phyloP scores from a whole-genome alignment of 768 basidiomycete genomes.

The Tricholoma flavovirens region DNA sequence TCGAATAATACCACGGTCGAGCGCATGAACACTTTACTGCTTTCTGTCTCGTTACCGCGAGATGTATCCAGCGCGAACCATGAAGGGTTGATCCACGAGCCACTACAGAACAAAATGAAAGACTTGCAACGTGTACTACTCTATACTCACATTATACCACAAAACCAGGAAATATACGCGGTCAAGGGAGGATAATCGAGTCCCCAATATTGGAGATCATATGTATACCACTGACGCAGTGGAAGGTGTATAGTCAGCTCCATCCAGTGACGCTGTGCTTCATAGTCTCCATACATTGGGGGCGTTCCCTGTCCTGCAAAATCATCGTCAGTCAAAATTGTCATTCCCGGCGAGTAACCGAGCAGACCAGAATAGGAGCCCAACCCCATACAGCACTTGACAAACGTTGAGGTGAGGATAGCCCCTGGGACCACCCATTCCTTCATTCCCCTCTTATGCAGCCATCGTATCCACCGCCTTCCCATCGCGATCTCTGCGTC shows the following conservation, averaged over 20 bases:
- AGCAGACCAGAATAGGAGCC: slow-evolving; percentile 78
- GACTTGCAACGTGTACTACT: neutral
- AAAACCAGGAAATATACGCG: slow-evolving; percentile 83
- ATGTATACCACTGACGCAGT: slow-evolving; percentile 74
- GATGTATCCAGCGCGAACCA: slow-evolving; percentile 74
- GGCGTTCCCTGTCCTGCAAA: slow-evolving; percentile 58
- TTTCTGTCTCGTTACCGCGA: slow-evolving; percentile 63
- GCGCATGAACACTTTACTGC: slow-evolving; percentile 77
- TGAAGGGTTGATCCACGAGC: slow-evolving; percentile 35
- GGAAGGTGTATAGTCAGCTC: slow-evolving; percentile 81
- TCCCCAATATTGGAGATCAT: slow-evolving; percentile 89
- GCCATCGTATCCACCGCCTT: slow-evolving; percentile 69
- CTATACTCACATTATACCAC: slow-evolving; percentile 61
- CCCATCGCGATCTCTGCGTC: slow-evolving; percentile 37
- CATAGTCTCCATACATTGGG: slow-evolving; percentile 89
- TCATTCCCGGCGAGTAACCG: neutral
- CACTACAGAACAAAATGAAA: slow-evolving; percentile 18
- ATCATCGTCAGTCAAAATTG: neutral
- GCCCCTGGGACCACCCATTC: slow-evolving; percentile 53
- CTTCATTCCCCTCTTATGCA: slow-evolving; percentile 63
- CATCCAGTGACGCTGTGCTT: slow-evolving; percentile 96
- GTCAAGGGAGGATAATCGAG: slow-evolving; percentile 94
- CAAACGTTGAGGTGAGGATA: slow-evolving; percentile 45
- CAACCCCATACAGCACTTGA: slow-evolving; percentile 68
- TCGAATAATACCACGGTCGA: slow-evolving; percentile 67